These are phyloP conservation scores for Sclerotinia subarctica DNA, from an alignment of 2,329 filamentous ascomycete genomes.

Conservation along the genomic window DNA sequence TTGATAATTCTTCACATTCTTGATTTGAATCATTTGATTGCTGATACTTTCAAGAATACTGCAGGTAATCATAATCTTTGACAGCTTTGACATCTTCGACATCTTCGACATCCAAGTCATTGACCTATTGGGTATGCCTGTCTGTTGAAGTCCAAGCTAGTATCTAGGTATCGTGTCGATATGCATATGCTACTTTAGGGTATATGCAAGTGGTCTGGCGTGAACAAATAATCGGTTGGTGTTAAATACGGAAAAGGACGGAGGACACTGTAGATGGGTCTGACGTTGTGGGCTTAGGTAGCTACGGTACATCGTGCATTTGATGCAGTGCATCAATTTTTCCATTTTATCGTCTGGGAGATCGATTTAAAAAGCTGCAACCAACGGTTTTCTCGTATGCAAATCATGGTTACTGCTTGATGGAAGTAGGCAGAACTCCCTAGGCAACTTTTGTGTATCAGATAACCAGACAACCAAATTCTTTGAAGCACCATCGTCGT, in stretches of 20 bases:
- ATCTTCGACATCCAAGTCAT: neutral
- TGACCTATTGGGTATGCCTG: neutral
- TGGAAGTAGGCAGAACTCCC: slow-evolving; percentile 1
- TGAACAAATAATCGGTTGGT: slow-evolving; percentile 15
- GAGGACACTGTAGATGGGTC: neutral
- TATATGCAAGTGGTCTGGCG: slow-evolving; percentile 5
- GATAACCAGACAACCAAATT: slow-evolving; percentile 5
- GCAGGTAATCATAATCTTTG: neutral
- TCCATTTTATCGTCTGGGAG: slow-evolving; percentile 4
- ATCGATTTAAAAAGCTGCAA: slow-evolving; percentile 8
- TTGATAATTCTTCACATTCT: neutral
- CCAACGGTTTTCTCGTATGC: slow-evolving; percentile 4
- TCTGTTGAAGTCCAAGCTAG: neutral
- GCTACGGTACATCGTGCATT: slow-evolving; percentile 14
- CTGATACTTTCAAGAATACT: neutral
- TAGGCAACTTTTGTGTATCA: slow-evolving; percentile 12
- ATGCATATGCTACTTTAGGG: slow-evolving; percentile 9
- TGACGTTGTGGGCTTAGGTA: neutral
- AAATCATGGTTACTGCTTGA: neutral
- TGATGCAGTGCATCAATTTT: slow-evolving; percentile 9
- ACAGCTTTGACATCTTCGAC: neutral
- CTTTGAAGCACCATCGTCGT: slow-evolving; percentile 12
- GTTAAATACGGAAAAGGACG: neutral
- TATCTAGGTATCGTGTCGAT: slow-evolving; percentile 10
- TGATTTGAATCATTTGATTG: neutral